Conservation (phyloP, 208 protist species). For the Leishmania gerbilli region DNA sequence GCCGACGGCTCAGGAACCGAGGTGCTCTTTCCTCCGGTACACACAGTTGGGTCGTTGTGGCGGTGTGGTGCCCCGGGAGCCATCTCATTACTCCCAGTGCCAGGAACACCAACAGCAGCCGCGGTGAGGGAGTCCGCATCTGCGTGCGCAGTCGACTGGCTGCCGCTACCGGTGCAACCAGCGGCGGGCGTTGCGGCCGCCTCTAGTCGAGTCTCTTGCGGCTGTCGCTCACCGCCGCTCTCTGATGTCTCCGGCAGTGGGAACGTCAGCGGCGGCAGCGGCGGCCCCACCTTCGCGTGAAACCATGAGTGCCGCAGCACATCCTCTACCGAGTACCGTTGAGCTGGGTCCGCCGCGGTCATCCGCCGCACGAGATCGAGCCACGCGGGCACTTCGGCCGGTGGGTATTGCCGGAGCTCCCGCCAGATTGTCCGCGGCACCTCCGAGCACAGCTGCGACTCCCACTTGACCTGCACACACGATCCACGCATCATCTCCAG, state of each 20-base stretch:
- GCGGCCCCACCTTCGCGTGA: constrained; percentile 6
- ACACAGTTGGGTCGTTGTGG: neutral
- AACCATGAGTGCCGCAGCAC: constrained; percentile 75
- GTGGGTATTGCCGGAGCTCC: constrained; percentile 21
- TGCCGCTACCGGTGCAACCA: neutral
- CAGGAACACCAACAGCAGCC: neutral
- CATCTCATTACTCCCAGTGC: neutral
- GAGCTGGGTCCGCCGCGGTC: constrained; percentile 50
- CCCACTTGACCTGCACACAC: constrained; percentile 41
- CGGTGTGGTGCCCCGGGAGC: neutral
- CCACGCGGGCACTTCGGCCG: constrained; percentile 27
- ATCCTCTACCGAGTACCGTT: constrained; percentile 56
- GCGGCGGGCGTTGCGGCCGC: neutral
- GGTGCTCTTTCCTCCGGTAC: neutral
- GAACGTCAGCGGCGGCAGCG: constrained; percentile 27
- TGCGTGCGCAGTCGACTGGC: neutral
- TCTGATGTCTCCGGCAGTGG: constrained; percentile 13
- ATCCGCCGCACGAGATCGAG: constrained; percentile 69
- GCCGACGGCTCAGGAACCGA: constrained; percentile 1
- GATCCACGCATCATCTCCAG: constrained; percentile 73
- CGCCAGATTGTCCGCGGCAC: constrained; percentile 36
- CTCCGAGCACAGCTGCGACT: constrained; percentile 31
- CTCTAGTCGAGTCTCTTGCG: neutral
- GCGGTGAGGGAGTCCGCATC: neutral
- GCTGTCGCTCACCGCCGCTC: neutral